phyloP scores from a whole-genome alignment of 257 asterid species.

The Leptodermis oblonga region DNA sequence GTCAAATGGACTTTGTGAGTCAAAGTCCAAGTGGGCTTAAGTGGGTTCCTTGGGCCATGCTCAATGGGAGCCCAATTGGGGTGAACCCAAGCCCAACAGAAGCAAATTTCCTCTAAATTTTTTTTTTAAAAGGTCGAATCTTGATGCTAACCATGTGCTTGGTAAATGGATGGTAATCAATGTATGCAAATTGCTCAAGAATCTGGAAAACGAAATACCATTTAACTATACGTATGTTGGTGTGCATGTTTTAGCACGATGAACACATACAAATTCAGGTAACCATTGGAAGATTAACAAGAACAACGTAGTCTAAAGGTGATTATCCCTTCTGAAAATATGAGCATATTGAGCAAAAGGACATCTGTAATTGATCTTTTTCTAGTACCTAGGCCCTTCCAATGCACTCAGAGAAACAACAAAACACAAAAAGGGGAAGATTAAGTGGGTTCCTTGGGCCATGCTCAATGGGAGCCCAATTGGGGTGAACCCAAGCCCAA shows the following conservation, averaged over 20 bases:
- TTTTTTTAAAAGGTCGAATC: background rate
- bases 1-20: too few relatives aligned
- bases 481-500: too few relatives aligned
- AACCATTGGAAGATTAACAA: background rate
- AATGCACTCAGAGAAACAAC: background rate
- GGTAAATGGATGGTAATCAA: constrained; percentile 1
- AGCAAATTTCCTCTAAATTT: background rate
- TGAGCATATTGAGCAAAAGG: too few relatives aligned
- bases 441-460: too few relatives aligned
- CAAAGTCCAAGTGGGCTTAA: too few relatives aligned
- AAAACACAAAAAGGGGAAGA: background rate
- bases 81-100: too few relatives aligned
- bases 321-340: background rate
- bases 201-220: background rate
- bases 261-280: background rate
- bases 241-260: background rate
- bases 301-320: background rate
- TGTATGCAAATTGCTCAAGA: constrained; percentile 3
- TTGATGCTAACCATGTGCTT: constrained; percentile 15
- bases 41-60: too few relatives aligned
- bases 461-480: too few relatives aligned
- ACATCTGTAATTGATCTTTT: too few relatives aligned
- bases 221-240: background rate
- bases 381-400: background rate
- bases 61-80: too few relatives aligned